Base-by-base conservation (phyloP, 1,284 basidiomycete genomes). In the Rhodotorula sp. region DNA sequence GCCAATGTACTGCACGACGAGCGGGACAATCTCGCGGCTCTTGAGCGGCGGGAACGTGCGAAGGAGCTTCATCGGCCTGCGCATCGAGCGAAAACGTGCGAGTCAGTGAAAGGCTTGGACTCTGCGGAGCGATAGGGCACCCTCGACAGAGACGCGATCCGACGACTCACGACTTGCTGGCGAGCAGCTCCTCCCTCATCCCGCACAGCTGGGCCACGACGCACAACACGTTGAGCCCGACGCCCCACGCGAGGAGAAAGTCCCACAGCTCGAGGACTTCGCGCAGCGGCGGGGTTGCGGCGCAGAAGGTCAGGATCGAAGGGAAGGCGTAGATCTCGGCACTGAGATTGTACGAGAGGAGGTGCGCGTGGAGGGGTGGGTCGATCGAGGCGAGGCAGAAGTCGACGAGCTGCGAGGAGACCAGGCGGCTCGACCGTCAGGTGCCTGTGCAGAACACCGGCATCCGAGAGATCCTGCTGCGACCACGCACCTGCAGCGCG, bases 291-390 rank as follows among this genome's bases (percentile, higher is more conserved):
- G 95, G 95, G 21, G 96, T 98, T 79, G 95, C 97, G 16, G 95
- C 96, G 81, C 94, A 97, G 44, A 98, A 84, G 0, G 96, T 99
- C 72, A 99, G 86, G 41, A 98, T 88, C 67, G 95, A 97, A 59
- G 96, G 92, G 79, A 99, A 98, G 1, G 95, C 96, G 81, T 98
- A 98, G 49, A 99, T 88, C 80, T 98, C 94, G 9, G 96, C 96
- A n/a, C 90, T 91, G n/a, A 99, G 87, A 74, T 95, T 95, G 80
- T 95, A 96, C 52, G 89, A 90, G 48, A 90, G 87, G 53, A 99
- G 84, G 81, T 94, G 86, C 19, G 85, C 84, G 79, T 87, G 96
- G 23, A 99, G 85, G 56, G 93, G 90, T 0, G 89, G 87, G 80
- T 99, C 96, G 17, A 97, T 90, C 58, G 93, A 90, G 79, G 92